Evolutionary conservation across 345 rosid genomes (phyloP), one percentile per base, ranked within the genome.

Genomic region (Linum trigynum): DNA sequence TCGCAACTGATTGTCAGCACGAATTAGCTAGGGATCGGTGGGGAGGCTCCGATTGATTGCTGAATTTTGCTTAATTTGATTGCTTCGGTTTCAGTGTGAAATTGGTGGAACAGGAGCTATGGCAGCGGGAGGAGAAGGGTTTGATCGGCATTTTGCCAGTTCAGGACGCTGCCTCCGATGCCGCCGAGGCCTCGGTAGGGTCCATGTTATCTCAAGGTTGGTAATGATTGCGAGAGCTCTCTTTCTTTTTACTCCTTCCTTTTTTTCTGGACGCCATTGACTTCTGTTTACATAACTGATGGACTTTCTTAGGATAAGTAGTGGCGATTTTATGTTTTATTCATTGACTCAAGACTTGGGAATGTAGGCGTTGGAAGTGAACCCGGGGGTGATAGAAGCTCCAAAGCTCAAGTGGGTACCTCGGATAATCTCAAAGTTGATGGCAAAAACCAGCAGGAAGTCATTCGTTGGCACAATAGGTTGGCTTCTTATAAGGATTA

Each of bases 91-190:
- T 65, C 57, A 92, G 98, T 69, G 98, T 90, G 71, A 84, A 90
- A 77, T 78, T 94, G 77, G 99, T 94, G 82, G 99, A 90, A 84
- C 99, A 90, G 77, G 99, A 94, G 72, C 80, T 94, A 45, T 94
- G 99, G 99, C 99, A 94, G 84, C 84, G 92, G 59, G 99, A 90
- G 68, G 97, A 90, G 79, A 94, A 88, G 65, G 99, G 99, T 12
- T 69, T 94, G 72, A 90, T 94, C 32, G 99, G 99, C 56, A 86
- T 94, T 79, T 69, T 94, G 48, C 99, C 99, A 15, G 99, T 94
- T 66, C 83, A 91, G 5, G 97, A 94, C 80, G 80, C 96, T 4
- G 68, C 73, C 11, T 83, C 89, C 0, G 95, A 85, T 56, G 71
- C 79, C 9, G 56, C 88, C 11, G 64, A 89, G 0, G 76, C 84